phyloP scores from a whole-genome alignment of 2,329 filamentous ascomycete species.

The Thelonectria blattea region DNA sequence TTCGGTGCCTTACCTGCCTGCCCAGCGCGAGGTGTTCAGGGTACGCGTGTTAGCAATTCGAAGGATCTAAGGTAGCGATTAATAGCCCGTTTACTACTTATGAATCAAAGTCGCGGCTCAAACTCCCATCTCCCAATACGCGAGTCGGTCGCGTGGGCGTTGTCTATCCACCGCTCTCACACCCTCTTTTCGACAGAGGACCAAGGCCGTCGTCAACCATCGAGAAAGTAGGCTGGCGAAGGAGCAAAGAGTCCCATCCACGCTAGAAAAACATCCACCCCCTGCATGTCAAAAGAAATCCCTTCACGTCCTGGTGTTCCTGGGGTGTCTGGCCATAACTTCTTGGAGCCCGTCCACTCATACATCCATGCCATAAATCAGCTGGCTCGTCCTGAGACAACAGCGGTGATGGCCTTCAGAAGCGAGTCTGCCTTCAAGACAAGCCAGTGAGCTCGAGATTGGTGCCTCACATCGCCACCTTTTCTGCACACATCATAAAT shows the following conservation, averaged over 20 bases:
- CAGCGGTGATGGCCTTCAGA: background rate
- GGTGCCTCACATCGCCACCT: background rate
- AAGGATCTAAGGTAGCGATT: conserved; percentile 5
- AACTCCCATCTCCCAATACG: conserved; percentile 10
- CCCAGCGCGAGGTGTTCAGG: background rate
- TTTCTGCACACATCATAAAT: conserved; percentile 57
- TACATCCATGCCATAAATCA: background rate
- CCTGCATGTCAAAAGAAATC: conserved; percentile 4
- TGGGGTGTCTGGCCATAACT: background rate
- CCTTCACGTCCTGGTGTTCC: background rate
- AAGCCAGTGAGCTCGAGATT: background rate
- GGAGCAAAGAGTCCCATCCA: conserved; percentile 4
- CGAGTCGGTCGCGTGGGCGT: conserved; percentile 4
- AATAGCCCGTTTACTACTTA: background rate
- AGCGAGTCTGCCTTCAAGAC: background rate
- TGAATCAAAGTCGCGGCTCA: conserved; percentile 9
- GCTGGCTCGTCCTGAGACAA: background rate
- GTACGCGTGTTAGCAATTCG: background rate
- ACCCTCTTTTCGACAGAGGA: conserved; percentile 8
- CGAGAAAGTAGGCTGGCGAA: background rate
- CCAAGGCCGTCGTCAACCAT: background rate
- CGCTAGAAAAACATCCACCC: background rate
- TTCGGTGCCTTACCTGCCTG: background rate
- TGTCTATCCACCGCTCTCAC: conserved; percentile 15
- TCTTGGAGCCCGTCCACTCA: background rate